Conservation (phyloP, 2,329 filamentous ascomycete genomes). For the Coleophoma cylindrospora region DNA sequence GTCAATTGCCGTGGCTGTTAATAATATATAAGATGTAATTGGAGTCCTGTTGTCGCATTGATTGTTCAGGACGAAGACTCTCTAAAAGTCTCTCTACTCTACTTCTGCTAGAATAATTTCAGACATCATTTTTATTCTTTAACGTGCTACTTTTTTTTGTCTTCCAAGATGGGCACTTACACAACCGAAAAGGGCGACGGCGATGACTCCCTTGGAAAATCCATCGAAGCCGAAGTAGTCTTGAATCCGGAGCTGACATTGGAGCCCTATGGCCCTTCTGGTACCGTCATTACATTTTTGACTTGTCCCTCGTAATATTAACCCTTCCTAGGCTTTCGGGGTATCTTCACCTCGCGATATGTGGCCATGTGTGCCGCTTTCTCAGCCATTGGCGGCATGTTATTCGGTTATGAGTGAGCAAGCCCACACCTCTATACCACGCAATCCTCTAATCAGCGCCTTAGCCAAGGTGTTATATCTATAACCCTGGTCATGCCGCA, state of each 20-base stretch:
- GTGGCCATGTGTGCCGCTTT: conserved; percentile 29
- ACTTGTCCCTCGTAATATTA: neutral
- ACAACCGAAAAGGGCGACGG: neutral
- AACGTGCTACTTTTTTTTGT: neutral
- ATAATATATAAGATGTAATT: too few species aligned
- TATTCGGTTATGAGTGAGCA: conserved; percentile 29
- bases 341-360: conserved; percentile 27
- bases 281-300: neutral
- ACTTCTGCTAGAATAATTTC: too few species aligned
- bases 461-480: conserved; percentile 33
- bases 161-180: neutral
- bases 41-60: too few species aligned
- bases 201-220: neutral
- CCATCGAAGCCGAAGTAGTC: neutral
- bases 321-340: conserved; percentile 19
- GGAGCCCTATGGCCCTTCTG: neutral
- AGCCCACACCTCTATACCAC: neutral
- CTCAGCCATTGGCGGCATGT: conserved; percentile 32
- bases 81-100: too few species aligned
- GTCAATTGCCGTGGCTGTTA: too few species aligned
- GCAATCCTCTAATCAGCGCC: neutral
- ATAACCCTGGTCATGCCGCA: conserved; percentile 32
- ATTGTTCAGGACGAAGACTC: too few species aligned
- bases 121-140: too few species aligned
- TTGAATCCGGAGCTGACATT: neutral